Evolutionary conservation across 2,329 filamentous ascomycete genomes (phyloP), one percentile per base, ranked within the genome.

Genomic region (Aspergillus tamarii): DNA sequence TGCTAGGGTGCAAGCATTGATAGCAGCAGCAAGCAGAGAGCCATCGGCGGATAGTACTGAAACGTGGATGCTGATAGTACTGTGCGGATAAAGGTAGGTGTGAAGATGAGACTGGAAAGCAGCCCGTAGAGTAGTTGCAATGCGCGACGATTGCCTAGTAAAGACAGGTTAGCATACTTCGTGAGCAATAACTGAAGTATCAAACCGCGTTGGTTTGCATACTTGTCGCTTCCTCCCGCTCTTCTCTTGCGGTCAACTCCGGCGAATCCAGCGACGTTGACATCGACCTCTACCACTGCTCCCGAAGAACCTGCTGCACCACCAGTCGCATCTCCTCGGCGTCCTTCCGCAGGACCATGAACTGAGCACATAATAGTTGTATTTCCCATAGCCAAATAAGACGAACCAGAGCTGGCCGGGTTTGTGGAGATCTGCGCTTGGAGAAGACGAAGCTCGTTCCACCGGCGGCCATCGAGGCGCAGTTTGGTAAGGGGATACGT

Each of bases 321-420:
- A 60, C 77, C 81, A 16, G 83, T 79, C 11, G 82, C 80, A 62
- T 85, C 78, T 34, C 80, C 75, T 64, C 82, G 78, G 69, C 85
- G 80, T 57, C 85, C 85, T 79, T 99, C 95, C 43, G 87, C 88
- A 0, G 95, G 95, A 0, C 95, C 95, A 1, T 89, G 88, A 55
- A 99, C 89, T 28, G 94, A 93, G 80, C 94, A 97, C 80, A 98
- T 92, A 70, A 99, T 90, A 76, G 97, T 95, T 26, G 95, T 99
- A 81, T 98, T 96, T 72, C 95, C 95, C 90, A 96, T 96, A 77
- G 97, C 93, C 64, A 98, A 88, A 80, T 97, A 97, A 66, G 91
- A 92, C 52, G 92, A 96, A 41, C 95, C 95, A 72, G 98, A 95
- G 61, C 94, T 93, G 57, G 94, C 91, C 65, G 94, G 90, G 79